Base-by-base conservation (phyloP, 352 stramenopile genomes). In the Pythium grandisporangium region DNA sequence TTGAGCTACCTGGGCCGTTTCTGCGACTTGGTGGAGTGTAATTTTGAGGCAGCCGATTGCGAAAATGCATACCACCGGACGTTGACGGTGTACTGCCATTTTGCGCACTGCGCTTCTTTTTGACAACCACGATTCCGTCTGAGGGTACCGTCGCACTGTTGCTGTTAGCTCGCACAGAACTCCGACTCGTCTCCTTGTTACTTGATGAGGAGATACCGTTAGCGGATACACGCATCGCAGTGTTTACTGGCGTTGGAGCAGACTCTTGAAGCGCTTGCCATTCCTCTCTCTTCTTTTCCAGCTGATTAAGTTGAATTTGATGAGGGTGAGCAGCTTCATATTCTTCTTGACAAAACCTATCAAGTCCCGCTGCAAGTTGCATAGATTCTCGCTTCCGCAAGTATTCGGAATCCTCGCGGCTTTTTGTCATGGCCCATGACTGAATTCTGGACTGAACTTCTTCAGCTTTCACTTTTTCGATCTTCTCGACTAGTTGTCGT, bases 371-470 rank as follows among this genome's bases (percentile, higher is more conserved):
- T 13, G 74, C 72, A 4, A 85, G 30, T 23, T 76, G 76, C 22
- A 66, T 67, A 5, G 69, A 62, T 43, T 85, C 72, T n/a, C 64
- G 59, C 51, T 81, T 85, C 20, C 72, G 56, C 2, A 88, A 45
- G 30, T 65, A 62, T 47, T 88, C 75, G 0, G 65, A 78, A 42
- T 88, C 75, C 12, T 84, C 68, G n/a, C 75, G 75, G 45, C 70
- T 83, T 17, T 65, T 60, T 16, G 68, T 55, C 44, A 84, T 63
- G 0, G 70, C 65, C 75, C 75, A 88, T 26, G 66, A 66, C 6
- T 64, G 52, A 12, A 88, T 48, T 25, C 51, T 63, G 11, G 61
- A 51, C 16, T 69, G 57, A 12, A 88, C 51, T 47, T 85, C 71
- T 30, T 45, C 34, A 14, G 70, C 48, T 27, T 88, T 84, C 20